These are phyloP conservation scores for Aaosphaeria arxii DNA, from an alignment of 2,329 filamentous ascomycete genomes.

Conservation along the genomic window DNA sequence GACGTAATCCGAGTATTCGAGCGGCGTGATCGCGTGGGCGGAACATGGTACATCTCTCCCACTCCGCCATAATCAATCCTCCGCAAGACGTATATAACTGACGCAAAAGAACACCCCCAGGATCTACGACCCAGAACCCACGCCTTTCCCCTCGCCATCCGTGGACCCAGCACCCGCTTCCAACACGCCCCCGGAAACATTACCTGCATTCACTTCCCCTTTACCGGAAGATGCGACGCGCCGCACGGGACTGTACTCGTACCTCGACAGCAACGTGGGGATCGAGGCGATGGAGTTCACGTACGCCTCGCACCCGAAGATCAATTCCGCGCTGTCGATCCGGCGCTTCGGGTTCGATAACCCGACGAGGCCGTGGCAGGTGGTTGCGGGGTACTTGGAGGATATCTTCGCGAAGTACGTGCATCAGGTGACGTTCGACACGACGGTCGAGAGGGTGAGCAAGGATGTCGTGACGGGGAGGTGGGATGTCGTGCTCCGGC, in stretches of 20 bases:
- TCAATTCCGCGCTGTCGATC: conserved; percentile 7
- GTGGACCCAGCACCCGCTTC: background rate
- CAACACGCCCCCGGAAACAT: background rate
- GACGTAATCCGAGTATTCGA: conserved; percentile 32
- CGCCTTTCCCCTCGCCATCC: conserved; percentile 14
- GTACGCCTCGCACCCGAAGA: conserved; percentile 5
- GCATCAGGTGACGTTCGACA: conserved; percentile 36
- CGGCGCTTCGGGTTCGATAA: conserved; percentile 5
- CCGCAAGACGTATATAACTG: background rate
- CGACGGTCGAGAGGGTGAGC: conserved; percentile 25
- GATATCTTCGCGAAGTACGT: conserved; percentile 16
- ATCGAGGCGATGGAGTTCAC: conserved; percentile 6
- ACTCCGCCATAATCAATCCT: background rate
- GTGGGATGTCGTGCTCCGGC: conserved; percentile 30
- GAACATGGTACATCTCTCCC: conserved; percentile 20
- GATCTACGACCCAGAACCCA: conserved; percentile 21
- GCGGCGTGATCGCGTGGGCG: conserved; percentile 25
- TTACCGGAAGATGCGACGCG: conserved; percentile 4
- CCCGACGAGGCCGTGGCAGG: conserved; percentile 5
- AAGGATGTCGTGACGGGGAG: conserved; percentile 7
- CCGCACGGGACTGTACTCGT: conserved; percentile 6
- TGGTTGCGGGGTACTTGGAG: conserved; percentile 6
- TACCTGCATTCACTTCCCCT: conserved; percentile 3
- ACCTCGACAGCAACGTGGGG: conserved; percentile 9
- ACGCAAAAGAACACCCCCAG: background rate